Evolutionary conservation across 192 early-diverging fungal genomes (phyloP).

Genomic region (Umbelopsis isabellina): DNA sequence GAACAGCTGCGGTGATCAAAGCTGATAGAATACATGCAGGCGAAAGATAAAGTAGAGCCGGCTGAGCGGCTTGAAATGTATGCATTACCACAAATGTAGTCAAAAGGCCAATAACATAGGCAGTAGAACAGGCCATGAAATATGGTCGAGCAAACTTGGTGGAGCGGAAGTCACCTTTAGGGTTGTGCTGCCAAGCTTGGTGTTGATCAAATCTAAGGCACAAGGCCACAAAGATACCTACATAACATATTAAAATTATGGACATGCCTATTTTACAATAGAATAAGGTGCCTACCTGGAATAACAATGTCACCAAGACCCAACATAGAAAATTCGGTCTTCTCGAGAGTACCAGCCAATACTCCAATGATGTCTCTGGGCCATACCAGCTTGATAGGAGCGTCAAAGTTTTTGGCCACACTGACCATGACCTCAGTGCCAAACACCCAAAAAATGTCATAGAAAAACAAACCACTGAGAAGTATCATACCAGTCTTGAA

Average conservation of each 20-base stretch:
- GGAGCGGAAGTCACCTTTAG: constrained; percentile 53
- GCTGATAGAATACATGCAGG: constrained; percentile 94
- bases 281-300: constrained; percentile 63
- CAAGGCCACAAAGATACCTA: constrained; percentile 89
- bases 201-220: constrained; percentile 89
- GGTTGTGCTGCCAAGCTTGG: constrained; percentile 62
- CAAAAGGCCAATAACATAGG: constrained; percentile 82
- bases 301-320: constrained; percentile 98
- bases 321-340: constrained; percentile 82
- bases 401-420: constrained; percentile 95
- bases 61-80: constrained; percentile 93
- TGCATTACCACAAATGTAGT: constrained; percentile 96
- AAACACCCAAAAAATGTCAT: constrained; percentile 99
- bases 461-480: constrained; percentile 88
- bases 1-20: constrained; percentile 60
- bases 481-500: constrained; percentile 97
- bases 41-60: constrained; percentile 94
- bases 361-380: constrained; percentile 71
- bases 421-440: constrained; percentile 98
- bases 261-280: background rate
- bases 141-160: constrained; percentile 84
- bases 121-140: constrained; percentile 79
- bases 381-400: constrained; percentile 94
- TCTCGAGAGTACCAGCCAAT: constrained; percentile 46
- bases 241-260: background rate